These are phyloP conservation scores for Verticillium dahliae DNA, from an alignment of 2,329 filamentous ascomycete species.

Conservation along the genomic window DNA sequence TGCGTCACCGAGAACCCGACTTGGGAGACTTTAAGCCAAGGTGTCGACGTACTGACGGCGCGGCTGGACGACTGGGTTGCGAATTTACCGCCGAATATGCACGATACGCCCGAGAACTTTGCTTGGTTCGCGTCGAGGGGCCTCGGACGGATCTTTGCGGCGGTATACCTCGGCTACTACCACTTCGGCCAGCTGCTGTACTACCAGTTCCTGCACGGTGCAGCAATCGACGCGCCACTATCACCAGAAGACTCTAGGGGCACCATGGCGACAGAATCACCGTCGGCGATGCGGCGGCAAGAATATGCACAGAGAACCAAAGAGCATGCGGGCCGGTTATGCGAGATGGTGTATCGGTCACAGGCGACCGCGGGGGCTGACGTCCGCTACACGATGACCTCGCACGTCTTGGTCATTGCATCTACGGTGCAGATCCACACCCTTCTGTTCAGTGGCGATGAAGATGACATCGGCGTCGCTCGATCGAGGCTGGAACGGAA, in stretches of 20 bases:
- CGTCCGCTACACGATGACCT: constrained; percentile 35
- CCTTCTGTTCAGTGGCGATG: constrained; percentile 30
- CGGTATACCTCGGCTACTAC: constrained; percentile 38
- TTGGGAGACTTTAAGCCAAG: constrained; percentile 19
- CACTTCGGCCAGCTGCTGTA: constrained; percentile 39
- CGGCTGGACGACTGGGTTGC: constrained; percentile 27
- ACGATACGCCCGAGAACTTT: constrained; percentile 31
- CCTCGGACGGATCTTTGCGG: constrained; percentile 33
- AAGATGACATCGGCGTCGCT: constrained; percentile 25
- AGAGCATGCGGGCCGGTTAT: constrained; percentile 28
- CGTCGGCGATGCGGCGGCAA: constrained; percentile 14
- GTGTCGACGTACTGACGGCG: constrained; percentile 20
- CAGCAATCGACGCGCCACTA: constrained; percentile 7
- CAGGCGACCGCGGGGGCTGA: constrained; percentile 27
- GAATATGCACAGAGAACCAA: constrained; percentile 32
- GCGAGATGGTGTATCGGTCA: constrained; percentile 31
- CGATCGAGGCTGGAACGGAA: constrained; percentile 32
- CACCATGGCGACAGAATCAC: not conserved
- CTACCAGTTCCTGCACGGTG: constrained; percentile 34
- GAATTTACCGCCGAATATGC: constrained; percentile 25
- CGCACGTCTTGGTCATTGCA: constrained; percentile 37
- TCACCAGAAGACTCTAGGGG: not conserved
- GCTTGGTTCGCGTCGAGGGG: constrained; percentile 24
- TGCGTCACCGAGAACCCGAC: constrained; percentile 18
- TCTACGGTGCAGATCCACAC: constrained; percentile 40